Conservation (phyloP, 805 yeast species). For the Metschnikowia dekortorum region DNA sequence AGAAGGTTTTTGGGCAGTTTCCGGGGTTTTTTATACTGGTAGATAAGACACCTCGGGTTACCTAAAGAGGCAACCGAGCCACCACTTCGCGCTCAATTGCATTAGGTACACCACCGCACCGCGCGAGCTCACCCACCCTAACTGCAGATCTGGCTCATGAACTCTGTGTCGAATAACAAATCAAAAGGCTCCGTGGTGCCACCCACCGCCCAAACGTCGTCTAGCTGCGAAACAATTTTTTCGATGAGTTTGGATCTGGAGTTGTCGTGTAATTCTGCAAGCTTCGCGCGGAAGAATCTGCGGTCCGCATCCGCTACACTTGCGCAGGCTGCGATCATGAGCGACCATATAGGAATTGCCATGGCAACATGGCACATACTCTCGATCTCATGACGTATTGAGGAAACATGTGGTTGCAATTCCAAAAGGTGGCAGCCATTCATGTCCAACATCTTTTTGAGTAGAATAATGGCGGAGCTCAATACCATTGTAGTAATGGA, state of each 20-base stretch:
- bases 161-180: constrained; percentile 11
- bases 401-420: constrained; percentile 4
- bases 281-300: constrained; percentile 5
- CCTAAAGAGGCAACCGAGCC: not conserved
- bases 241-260: constrained; percentile 9
- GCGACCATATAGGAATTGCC: constrained; percentile 15
- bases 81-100: not conserved
- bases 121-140: not conserved
- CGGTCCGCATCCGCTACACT: constrained; percentile 3
- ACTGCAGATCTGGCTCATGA: constrained; percentile 13
- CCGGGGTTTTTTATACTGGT: not conserved
- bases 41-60: constrained; percentile 1
- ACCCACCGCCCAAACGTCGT: constrained; percentile 13
- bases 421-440: not conserved
- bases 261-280: constrained; percentile 1
- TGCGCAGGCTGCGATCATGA: constrained; percentile 15
- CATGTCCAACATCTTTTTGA: constrained; percentile 8
- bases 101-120: not conserved
- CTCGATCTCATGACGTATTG: constrained; percentile 8
- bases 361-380: constrained; percentile 6
- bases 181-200: constrained; percentile 14
- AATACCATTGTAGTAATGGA: constrained; percentile 11
- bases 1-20: not conserved
- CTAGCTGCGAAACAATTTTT: constrained; percentile 10
- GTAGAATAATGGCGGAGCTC: constrained; percentile 8